Evolutionary conservation across 306 rosid genomes (phyloP).

Genomic region (Sechiopsis laciniata): DNA sequence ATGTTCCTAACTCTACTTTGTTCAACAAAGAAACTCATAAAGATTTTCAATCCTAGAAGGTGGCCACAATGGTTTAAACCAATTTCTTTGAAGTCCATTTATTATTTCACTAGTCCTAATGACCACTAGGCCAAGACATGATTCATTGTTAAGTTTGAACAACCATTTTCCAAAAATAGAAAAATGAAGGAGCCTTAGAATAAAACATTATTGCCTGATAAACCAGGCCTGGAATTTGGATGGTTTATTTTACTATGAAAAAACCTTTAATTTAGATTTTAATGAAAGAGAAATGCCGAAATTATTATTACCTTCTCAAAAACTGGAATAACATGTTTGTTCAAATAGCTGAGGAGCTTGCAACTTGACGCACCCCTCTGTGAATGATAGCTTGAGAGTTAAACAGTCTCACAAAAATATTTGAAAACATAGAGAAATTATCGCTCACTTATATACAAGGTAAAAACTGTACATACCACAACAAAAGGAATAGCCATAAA

Average conservation of each 20-base stretch:
- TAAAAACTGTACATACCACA: conserved; percentile 45
- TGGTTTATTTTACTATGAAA: neutral
- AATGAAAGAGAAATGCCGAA: neutral
- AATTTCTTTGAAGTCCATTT: neutral
- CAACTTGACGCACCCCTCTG: conserved; percentile 90
- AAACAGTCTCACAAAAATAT: conserved; percentile 14
- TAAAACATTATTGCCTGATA: conserved; percentile 1
- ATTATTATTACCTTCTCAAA: conserved; percentile 74
- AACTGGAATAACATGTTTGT: conserved; percentile 75
- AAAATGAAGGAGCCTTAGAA: neutral
- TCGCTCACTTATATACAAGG: neutral
- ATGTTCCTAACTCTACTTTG: neutral
- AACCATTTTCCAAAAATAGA: neutral
- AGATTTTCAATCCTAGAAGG: neutral
- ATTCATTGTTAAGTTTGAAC: neutral
- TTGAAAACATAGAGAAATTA: neutral
- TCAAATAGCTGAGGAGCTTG: conserved; percentile 76
- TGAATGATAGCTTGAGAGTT: conserved; percentile 1
- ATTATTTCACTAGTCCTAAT: neutral
- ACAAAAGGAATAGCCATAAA: conserved; percentile 92
- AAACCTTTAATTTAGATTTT: neutral
- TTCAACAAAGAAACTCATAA: neutral
- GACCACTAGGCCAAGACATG: neutral
- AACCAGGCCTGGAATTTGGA: neutral
- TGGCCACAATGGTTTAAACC: neutral